Evolutionary conservation across 148 eudicot species (phyloP), one percentile per base, ranked within the genome.

Genomic region (Persicaria tinctoria): DNA sequence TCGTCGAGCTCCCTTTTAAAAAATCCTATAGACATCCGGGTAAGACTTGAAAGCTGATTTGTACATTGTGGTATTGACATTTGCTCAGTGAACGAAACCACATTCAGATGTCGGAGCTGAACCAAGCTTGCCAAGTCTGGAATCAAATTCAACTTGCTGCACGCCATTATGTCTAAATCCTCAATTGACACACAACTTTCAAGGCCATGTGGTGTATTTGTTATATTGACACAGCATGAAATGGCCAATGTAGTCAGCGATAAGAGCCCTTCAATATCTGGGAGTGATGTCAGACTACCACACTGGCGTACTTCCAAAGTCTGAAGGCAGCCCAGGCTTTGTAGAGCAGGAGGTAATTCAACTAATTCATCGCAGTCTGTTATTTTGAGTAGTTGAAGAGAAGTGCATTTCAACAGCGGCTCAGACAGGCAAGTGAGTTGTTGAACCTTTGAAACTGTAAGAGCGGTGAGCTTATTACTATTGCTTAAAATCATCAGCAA

Each of bases 171-270:
- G 13, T 0, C 0, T 60, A 60, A 23, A 3, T 1, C 8, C 44
- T 60, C 66, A 60, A 60, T 20, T 11, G 14, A 60, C 66, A 60
- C 38, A 23, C 66, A 60, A 60, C 41, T 20, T 4, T 60, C 66
- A 32, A 60, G 13, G 66, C 66, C 66, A 14, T 12, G 0, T 0
- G 41, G 66, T 60, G 41, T 7, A 8, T 20, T 41, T 20, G 41
- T 60, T 23, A 20, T 7, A 23, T 60, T 60, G 7, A 0, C 2
- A 23, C 66, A 60, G 0, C 0, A 0, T 0, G 1, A 0, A 17
- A 23, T 20, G 1, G 8, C 5, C 66, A 23, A 60, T 0, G 0
- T 0, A 20, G 4, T 1, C 38, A 60, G 66, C 66, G 41, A 18
- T 18, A 6, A 23, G 41, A 60, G 66, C 8, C 66, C 66, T 20